phyloP scores from a whole-genome alignment of 2,329 filamentous ascomycete genomes.

The Microdochium trichocladiopsis region DNA sequence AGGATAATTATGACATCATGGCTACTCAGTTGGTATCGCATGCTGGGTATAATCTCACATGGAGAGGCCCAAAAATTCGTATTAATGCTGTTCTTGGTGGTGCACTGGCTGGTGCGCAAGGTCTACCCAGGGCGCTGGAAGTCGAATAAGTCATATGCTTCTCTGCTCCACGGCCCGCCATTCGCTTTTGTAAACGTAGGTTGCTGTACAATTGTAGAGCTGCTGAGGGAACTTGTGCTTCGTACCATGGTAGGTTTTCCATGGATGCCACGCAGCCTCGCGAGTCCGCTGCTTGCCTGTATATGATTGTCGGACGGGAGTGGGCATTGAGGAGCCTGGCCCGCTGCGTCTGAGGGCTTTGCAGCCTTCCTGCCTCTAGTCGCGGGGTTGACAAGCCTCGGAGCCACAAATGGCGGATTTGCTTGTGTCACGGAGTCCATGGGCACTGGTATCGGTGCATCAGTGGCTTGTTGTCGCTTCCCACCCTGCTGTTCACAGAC shows the following conservation, averaged over 20 bases:
- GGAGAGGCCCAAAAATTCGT: too few relatives aligned
- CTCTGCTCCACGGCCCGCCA: slow-evolving; percentile 61
- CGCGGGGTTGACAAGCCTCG: slow-evolving; percentile 36
- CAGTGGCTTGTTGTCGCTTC: background rate
- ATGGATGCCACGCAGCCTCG: slow-evolving; percentile 1
- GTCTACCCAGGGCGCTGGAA: slow-evolving; percentile 41
- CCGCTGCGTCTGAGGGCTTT: slow-evolving; percentile 41
- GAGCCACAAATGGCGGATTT: slow-evolving; percentile 1
- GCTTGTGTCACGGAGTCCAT: background rate
- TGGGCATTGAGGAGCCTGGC: slow-evolving; percentile 33
- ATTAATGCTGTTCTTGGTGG: too few relatives aligned
- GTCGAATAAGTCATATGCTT: slow-evolving; percentile 61
- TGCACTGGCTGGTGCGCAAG: too few relatives aligned
- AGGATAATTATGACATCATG: too few relatives aligned
- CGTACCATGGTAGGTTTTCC: background rate
- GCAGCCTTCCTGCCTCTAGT: slow-evolving; percentile 47
- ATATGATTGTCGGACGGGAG: slow-evolving; percentile 9
- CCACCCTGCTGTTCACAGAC: background rate
- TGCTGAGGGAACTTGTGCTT: slow-evolving; percentile 6
- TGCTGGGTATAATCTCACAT: too few relatives aligned
- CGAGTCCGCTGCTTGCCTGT: slow-evolving; percentile 1
- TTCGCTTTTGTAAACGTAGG: slow-evolving; percentile 41
- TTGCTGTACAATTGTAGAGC: slow-evolving; percentile 13
- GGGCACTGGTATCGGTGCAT: background rate
- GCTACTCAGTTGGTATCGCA: too few relatives aligned